Conservation (phyloP, 805 yeast species). For the Kluyveromyces lactis region DNA sequence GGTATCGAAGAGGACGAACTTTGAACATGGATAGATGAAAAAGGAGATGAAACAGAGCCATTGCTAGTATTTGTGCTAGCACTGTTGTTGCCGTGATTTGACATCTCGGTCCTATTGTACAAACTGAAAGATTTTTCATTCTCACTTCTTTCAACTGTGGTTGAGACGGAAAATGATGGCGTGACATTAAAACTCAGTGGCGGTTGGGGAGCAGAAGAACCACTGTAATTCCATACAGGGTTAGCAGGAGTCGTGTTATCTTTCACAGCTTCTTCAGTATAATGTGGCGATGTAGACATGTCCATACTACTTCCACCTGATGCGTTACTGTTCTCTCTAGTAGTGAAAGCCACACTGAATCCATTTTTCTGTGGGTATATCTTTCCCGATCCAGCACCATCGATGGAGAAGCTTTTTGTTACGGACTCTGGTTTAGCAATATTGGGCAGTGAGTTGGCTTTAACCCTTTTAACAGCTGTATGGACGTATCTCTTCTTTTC, state of each 20-base stretch:
- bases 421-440: background rate
- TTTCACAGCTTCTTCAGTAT: background rate
- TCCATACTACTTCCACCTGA: background rate
- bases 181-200: conserved; percentile 20
- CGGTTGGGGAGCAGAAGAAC: conserved; percentile 27
- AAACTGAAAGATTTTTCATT: conserved; percentile 1
- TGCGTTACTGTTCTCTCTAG: background rate
- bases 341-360: background rate
- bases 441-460: background rate
- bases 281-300: background rate
- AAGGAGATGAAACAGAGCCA: conserved; percentile 4
- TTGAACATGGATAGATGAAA: conserved; percentile 4
- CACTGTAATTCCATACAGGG: conserved; percentile 26
- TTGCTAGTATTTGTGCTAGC: conserved; percentile 3
- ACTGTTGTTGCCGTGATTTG: background rate
- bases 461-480: background rate
- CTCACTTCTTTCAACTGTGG: conserved; percentile 5
- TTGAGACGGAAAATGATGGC: conserved; percentile 11
- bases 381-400: background rate
- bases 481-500: background rate
- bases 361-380: conserved; percentile 2
- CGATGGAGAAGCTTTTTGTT: too few relatives aligned
- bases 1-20: conserved; percentile 1
- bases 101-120: background rate
- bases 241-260: background rate